Percentiles rank a stretch among this genome's conserved stretches.
phyloP scores from a whole-genome alignment of 495 filamentous ascomycete species.

The Lophiostoma macrostomum region DNA sequence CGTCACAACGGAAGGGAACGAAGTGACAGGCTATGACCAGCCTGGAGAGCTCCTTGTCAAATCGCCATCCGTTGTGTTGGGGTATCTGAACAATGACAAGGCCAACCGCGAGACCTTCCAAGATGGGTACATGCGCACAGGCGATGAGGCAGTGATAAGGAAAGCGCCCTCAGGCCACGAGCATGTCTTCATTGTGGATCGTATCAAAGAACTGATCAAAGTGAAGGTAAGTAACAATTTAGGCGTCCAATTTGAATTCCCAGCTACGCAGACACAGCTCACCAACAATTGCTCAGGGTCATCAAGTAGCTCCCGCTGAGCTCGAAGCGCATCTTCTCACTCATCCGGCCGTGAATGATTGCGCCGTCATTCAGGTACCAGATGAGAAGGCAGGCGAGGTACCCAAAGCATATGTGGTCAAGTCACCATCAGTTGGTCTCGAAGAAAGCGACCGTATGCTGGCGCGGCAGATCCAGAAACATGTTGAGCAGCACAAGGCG shows the following conservation, averaged over 20 bases:
- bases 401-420: conserved; percentile 85
- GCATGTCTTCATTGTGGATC: conserved; percentile 80
- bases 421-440: conserved; percentile 55
- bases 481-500: conserved; percentile 81
- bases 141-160: conserved; percentile 75
- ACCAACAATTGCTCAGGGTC: conserved; percentile 55
- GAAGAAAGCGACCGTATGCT: conserved; percentile 60
- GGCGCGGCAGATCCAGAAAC: conserved; percentile 62
- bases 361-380: conserved; percentile 76
- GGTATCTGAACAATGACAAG: conserved; percentile 81
- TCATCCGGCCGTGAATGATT: conserved; percentile 77
- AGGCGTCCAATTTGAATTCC: not conserved
- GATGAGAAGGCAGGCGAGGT: conserved; percentile 75
- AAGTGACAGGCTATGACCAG: conserved; percentile 71
- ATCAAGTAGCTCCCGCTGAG: conserved; percentile 90
- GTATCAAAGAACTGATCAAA: conserved; percentile 93
- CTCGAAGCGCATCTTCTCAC: conserved; percentile 84
- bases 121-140: conserved; percentile 76
- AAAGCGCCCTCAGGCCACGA: conserved; percentile 63
- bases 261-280: not conserved
- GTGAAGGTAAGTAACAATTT: conserved; percentile 62
- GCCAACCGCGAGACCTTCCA: conserved; percentile 79
- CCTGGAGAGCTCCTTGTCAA: conserved; percentile 78
- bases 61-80: conserved; percentile 72
- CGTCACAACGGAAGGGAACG: conserved; percentile 67